Conservation (phyloP, 371 early-diverging fungal species). For the Mucor saturninus region DNA sequence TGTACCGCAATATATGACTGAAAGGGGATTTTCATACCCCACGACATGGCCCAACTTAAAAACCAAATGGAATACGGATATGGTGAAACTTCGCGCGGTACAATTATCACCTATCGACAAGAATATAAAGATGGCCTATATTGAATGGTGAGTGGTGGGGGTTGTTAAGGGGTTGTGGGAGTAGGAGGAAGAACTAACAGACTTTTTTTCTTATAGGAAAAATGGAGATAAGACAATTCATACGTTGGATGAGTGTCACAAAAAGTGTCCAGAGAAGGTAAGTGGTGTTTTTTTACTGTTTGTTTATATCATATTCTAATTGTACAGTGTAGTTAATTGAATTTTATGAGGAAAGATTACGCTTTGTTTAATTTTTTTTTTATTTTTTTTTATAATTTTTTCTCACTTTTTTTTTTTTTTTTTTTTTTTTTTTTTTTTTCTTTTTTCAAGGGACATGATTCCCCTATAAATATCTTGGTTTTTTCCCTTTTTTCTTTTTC, state of each 20-base stretch:
- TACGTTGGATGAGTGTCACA: constrained; percentile 33
- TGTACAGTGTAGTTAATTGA: constrained; percentile 20
- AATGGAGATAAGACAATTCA: constrained; percentile 43
- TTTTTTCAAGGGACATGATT: constrained; percentile 8
- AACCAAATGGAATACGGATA: constrained; percentile 17
- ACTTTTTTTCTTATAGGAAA: constrained; percentile 19
- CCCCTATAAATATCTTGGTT: constrained; percentile 8
- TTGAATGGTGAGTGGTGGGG: constrained; percentile 34
- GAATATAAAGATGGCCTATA: constrained; percentile 24
- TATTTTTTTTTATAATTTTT: constrained; percentile 3
- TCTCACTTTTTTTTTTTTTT: constrained; percentile 6
- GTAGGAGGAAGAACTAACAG: background rate
- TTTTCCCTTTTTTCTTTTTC: constrained; percentile 12
- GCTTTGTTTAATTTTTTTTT: constrained; percentile 18
- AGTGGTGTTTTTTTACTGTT: background rate
- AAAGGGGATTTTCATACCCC: constrained; percentile 15
- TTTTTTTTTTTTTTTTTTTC: constrained; percentile 13
- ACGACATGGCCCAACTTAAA: constrained; percentile 9
- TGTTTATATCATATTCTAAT: too few species aligned
- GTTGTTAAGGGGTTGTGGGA: too few species aligned
- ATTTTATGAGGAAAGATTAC: constrained; percentile 32
- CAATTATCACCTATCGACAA: constrained; percentile 27
- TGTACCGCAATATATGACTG: constrained; percentile 23
- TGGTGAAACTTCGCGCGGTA: constrained; percentile 21
- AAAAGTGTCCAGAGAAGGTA: constrained; percentile 31